Evolutionary conservation across 1,284 basidiomycete genomes (phyloP), one percentile per base, ranked within the genome.

Genomic region (Microbotryum saponariae): DNA sequence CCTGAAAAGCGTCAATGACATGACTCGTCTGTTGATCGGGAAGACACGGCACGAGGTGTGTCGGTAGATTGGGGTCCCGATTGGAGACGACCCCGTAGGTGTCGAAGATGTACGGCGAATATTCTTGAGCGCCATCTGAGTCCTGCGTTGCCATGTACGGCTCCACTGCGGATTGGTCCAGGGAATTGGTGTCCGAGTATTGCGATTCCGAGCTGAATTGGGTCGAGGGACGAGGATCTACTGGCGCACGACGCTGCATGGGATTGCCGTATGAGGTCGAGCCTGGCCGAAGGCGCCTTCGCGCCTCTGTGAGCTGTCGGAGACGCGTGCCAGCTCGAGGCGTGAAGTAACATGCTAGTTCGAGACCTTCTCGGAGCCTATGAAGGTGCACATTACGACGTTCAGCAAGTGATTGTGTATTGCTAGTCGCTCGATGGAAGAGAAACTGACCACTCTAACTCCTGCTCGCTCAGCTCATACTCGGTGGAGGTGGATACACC

Each of bases 331-430:
- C 59, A 1, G 66, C 63, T 14, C 55, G 60, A 12, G 66, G 63
- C 3, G 63, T 67, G 47, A 64, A 67, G 59, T 65, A 67, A 4
- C 58, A 65, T 9, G 59, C 56, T 1, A 67, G 54, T 48, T 63
- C 57, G 46, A 67, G 59, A 1, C 63, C 66, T 25, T 62, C 56
- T 27, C 59, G 62, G 4, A 65, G 56, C 66, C 66, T 67, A n/a
- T 20, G 10, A 12, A 23, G 1, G 16, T 4, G 14, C 21, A 6
- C 33, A 27, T 6, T 20, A 6, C 44, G 10, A 6, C 12, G 23
- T 27, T 12, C 12, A n/a, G 27, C 6, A 27, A 27, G 27, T 27
- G 27, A 27, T 27, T 27, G 27, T 27, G 27, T 27, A 27, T 6
- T 27, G 5, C 27, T 27, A 27, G 27, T 27, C 27, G 5, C 27